These are phyloP conservation scores for Linum lewisii DNA, from an alignment of 345 rosid genomes.

Conservation along the genomic window DNA sequence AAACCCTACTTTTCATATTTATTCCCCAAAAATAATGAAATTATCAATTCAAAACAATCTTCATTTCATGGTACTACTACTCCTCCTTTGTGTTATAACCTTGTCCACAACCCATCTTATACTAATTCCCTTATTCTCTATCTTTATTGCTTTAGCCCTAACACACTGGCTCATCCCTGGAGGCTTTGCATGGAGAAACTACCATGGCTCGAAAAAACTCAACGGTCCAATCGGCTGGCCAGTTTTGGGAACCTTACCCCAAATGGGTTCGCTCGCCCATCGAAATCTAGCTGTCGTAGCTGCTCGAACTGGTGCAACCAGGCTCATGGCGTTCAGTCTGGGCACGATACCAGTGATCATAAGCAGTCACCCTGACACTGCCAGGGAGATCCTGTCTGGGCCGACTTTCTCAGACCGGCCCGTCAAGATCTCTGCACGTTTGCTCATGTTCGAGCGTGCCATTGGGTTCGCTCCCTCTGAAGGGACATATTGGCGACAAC, in stretches of 20 bases:
- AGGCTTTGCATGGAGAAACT: slow-evolving; percentile 61
- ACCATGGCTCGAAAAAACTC: slow-evolving; percentile 20
- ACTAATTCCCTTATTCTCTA: slow-evolving; percentile 13
- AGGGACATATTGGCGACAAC: slow-evolving; percentile 46
- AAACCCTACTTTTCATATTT: no score
- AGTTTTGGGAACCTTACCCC: slow-evolving; percentile 33
- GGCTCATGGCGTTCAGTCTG: slow-evolving; percentile 50
- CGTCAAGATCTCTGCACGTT: slow-evolving; percentile 42
- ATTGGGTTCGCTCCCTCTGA: slow-evolving; percentile 60
- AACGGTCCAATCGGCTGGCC: slow-evolving; percentile 55
- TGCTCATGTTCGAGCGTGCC: slow-evolving; percentile 59
- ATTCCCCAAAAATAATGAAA: slow-evolving; percentile 24
- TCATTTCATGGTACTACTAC: slow-evolving; percentile 3
- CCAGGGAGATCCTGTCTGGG: slow-evolving; percentile 45
- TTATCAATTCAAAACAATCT: slow-evolving; percentile 9
- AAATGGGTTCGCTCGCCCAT: slow-evolving; percentile 53
- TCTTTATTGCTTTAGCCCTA: slow-evolving; percentile 15
- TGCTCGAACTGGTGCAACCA: slow-evolving; percentile 28
- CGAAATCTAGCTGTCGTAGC: slow-evolving; percentile 46
- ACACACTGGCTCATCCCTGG: slow-evolving; percentile 46
- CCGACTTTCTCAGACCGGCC: slow-evolving; percentile 52
- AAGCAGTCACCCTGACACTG: slow-evolving; percentile 50
- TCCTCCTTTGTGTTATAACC: slow-evolving; percentile 7
- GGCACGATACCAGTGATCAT: slow-evolving; percentile 45
- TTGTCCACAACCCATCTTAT: slow-evolving; percentile 14